phyloP scores from a whole-genome alignment of 768 basidiomycete species.

The Crassisporium funariophilum region DNA sequence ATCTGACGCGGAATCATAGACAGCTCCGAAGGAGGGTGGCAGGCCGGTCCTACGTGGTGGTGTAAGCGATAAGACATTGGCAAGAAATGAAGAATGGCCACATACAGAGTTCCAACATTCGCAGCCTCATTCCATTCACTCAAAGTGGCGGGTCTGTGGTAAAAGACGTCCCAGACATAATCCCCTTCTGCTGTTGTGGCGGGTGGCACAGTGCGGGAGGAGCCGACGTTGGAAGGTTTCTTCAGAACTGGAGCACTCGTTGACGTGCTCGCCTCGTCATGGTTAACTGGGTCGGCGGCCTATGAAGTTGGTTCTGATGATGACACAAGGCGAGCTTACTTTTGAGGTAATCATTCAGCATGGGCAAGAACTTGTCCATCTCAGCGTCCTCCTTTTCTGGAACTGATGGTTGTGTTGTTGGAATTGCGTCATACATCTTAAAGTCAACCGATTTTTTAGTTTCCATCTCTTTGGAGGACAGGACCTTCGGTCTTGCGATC shows the following conservation, averaged over 20 bases:
- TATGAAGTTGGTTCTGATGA: no score
- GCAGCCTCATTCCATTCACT: conserved; percentile 61
- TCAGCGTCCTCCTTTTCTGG: conserved; percentile 46
- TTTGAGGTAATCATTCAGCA: conserved; percentile 75
- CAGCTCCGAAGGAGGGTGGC: conserved; percentile 55
- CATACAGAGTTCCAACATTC: conserved; percentile 68
- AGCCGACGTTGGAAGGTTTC: conserved; percentile 6
- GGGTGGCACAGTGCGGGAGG: conserved; percentile 11
- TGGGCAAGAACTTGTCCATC: conserved; percentile 75
- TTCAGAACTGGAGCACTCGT: background rate
- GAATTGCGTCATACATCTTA: conserved; percentile 76
- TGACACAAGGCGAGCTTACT: conserved; percentile 38
- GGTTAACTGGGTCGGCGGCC: no score
- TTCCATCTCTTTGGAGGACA: conserved; percentile 51
- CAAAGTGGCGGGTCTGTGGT: conserved; percentile 62
- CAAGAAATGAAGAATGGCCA: conserved; percentile 7
- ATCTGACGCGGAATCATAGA: conserved; percentile 63
- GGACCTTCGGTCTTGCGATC: conserved; percentile 52
- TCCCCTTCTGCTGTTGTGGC: conserved; percentile 40
- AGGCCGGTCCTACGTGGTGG: conserved; percentile 70
- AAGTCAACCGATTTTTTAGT: conserved; percentile 43
- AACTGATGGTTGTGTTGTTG: conserved; percentile 32
- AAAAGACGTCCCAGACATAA: conserved; percentile 87
- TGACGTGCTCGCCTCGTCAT: conserved; percentile 14
- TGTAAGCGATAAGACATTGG: background rate